A percentile compares a stretch with the other conserved stretches of the same genome.
Conservation (phyloP, 1,284 basidiomycete genomes). For the Puccinia hordei region DNA sequence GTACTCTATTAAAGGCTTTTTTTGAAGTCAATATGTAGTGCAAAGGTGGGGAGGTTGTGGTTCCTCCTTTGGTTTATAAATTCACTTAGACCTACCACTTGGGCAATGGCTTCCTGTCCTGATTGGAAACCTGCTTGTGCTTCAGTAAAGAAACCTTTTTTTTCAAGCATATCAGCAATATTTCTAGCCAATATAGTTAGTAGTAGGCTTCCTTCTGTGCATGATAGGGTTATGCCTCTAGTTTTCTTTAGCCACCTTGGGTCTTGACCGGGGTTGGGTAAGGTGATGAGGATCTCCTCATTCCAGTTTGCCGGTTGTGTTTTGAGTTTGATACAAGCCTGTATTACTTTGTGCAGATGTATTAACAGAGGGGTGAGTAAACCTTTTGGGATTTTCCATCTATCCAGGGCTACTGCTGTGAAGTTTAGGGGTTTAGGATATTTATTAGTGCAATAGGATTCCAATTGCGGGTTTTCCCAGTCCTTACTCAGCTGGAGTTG, state of each 20-base stretch:
- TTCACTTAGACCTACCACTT: slow-evolving; percentile 5
- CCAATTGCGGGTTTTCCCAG: neutral
- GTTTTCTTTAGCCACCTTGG: neutral
- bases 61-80: too few relatives aligned
- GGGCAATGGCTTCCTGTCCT: slow-evolving; percentile 13
- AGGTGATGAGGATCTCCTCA: slow-evolving; percentile 12
- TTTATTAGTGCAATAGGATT: neutral
- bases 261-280: slow-evolving; percentile 29
- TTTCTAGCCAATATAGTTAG: neutral
- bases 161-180: slow-evolving; percentile 3
- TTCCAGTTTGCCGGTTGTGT: slow-evolving; percentile 13
- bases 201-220: slow-evolving; percentile 14
- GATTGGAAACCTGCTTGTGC: slow-evolving; percentile 20
- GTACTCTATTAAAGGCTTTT: neutral
- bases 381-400: too few relatives aligned
- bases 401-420: neutral
- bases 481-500: slow-evolving; percentile 11
- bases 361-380: neutral
- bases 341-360: neutral
- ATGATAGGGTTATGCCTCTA: slow-evolving; percentile 25
- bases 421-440: slow-evolving; percentile 21
- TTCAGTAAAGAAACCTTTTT: neutral
- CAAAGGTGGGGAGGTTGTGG: too few relatives aligned
- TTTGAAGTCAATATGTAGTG: too few relatives aligned
- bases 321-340: neutral